These are phyloP conservation scores for Vigna mungo DNA, from an alignment of 306 rosid genomes.

Conservation along the genomic window DNA sequence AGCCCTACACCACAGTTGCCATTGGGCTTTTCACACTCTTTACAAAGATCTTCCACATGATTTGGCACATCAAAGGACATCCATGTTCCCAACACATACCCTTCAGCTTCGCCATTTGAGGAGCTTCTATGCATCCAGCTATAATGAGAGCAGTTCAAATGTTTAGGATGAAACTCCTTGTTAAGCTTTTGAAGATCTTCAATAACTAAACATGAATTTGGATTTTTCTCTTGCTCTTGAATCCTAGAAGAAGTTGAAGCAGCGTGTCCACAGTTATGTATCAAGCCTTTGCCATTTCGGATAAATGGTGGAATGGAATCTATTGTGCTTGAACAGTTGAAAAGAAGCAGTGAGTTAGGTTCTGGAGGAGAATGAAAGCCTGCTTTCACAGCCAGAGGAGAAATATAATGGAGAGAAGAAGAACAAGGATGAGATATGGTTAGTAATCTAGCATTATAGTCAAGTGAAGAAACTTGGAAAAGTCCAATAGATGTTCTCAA, in stretches of 20 bases:
- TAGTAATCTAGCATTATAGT: background rate
- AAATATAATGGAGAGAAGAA: constrained; percentile 47
- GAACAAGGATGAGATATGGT: constrained; percentile 2
- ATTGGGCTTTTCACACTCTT: constrained; percentile 57
- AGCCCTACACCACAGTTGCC: constrained; percentile 37
- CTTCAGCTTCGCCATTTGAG: constrained; percentile 41
- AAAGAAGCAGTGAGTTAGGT: constrained; percentile 54
- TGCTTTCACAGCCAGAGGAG: constrained; percentile 26
- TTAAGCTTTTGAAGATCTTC: constrained; percentile 45
- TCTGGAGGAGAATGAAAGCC: constrained; percentile 57
- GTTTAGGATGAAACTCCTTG: constrained; percentile 54
- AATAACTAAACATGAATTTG: constrained; percentile 42
- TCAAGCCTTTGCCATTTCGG: constrained; percentile 31
- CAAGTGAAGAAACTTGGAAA: constrained; percentile 35
- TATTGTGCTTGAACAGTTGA: constrained; percentile 51
- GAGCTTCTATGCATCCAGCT: constrained; percentile 40
- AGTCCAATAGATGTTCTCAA: constrained; percentile 38
- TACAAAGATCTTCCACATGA: constrained; percentile 55
- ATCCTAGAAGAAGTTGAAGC: constrained; percentile 25
- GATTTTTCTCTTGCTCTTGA: constrained; percentile 19
- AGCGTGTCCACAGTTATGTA: constrained; percentile 17
- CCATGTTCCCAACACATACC: constrained; percentile 47
- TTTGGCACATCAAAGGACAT: constrained; percentile 60
- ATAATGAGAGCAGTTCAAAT: constrained; percentile 55
- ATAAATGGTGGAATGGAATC: constrained; percentile 31